Evolutionary conservation across 257 asterid species (phyloP).

Genomic region (Fraxinus anomala): DNA sequence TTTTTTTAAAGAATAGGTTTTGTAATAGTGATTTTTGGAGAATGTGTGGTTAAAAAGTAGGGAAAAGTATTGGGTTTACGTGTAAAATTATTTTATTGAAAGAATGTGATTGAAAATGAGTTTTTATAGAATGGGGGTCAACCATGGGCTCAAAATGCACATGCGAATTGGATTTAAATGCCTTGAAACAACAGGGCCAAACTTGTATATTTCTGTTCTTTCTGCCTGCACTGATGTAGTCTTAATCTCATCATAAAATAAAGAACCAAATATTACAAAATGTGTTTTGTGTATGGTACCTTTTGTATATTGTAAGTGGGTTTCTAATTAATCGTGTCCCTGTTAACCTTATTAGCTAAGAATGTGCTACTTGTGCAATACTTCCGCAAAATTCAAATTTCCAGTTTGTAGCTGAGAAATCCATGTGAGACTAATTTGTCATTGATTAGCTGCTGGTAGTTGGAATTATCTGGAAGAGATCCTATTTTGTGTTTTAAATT

Average conservation of each 20-base stretch:
- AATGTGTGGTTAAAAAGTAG: too few relatives aligned
- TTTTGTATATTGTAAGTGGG: neutral
- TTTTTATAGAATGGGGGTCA: too few relatives aligned
- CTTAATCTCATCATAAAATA: neutral
- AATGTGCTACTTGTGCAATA: neutral
- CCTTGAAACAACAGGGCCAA: neutral
- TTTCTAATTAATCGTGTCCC: neutral
- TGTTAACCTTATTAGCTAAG: neutral
- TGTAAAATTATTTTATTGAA: too few relatives aligned
- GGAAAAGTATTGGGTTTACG: too few relatives aligned
- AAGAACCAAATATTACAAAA: neutral
- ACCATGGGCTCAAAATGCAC: neutral
- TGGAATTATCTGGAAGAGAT: neutral
- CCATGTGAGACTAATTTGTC: neutral
- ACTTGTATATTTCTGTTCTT: neutral
- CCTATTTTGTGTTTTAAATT: neutral
- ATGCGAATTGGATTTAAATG: neutral
- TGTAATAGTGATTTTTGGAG: too few relatives aligned
- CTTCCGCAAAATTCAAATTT: neutral
- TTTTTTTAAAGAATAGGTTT: too few relatives aligned
- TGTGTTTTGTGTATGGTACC: neutral
- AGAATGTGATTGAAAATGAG: too few relatives aligned
- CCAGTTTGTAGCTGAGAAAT: neutral
- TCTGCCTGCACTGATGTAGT: neutral
- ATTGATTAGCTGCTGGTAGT: neutral